Base-by-base conservation (phyloP, 2,329 filamentous ascomycete species). In the Trichoderma koningii region DNA sequence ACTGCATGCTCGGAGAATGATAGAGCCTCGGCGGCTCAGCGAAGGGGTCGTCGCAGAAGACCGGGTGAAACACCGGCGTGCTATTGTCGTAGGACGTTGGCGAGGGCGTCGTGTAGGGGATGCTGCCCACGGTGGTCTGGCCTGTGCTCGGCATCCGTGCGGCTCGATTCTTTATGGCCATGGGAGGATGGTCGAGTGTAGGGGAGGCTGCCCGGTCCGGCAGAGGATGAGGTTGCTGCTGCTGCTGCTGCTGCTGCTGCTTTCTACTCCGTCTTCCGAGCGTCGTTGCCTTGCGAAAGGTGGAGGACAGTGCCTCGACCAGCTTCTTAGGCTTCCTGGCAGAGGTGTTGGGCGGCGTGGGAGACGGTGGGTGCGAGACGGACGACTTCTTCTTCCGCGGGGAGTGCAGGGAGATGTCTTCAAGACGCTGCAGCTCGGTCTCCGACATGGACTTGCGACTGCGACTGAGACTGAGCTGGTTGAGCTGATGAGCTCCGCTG, bases 391-490 rank as follows among this genome's bases (percentile, higher is more conserved):
- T 71, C 63, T 75, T 38, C 34, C 34, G 73, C 23, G 77, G 76
- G 9, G 76, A 78, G 64, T 77, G 76, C 28, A 82, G 69, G n/a
- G 79, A 79, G 67, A 83, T 82, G n/a, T 78, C 78, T 68, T 82
- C 79, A 3, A 83, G 74, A 34, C 76, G 74, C 9, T 80, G 75
- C n/a, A 83, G 73, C 68, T 82, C 80, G 44, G 79, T 79, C 67
- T 83, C 80, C 3, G 80, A 82, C 72, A 82, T 79, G 65, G 79
- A 80, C 26, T 72, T 76, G 15, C 73, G 73, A 45, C 73, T 73
- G 14, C 75, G 66, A 57, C 72, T 76, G 15, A 73, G 73, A 45
- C 73, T 73, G 14, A 75, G 66, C 55, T 70, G 67, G 5, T 69
- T 67, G 41, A 69, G 66, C 38, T 70, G 69, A 19, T 71, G 69